Percentiles rank a stretch among this genome's conserved stretches.
phyloP scores from a whole-genome alignment of 768 basidiomycete species.

The Dendrothele bispora region DNA sequence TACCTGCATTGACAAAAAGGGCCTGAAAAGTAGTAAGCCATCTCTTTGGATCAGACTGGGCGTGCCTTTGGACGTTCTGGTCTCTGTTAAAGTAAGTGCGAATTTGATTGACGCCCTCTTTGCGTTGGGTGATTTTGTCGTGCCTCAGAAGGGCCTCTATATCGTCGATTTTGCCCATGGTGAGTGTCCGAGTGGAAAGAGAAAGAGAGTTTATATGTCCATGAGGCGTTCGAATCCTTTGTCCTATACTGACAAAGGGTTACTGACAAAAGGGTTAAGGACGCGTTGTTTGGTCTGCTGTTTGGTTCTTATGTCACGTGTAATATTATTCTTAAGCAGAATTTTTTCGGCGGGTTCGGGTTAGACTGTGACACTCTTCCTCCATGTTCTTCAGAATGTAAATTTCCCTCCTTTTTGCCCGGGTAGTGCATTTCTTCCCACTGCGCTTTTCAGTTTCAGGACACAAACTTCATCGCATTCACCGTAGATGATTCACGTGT shows the following conservation, averaged over 20 bases:
- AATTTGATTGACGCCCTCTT: slow-evolving; percentile 57
- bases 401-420: slow-evolving; percentile 7
- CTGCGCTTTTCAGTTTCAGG: neutral
- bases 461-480: neutral
- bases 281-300: slow-evolving; percentile 21
- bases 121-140: slow-evolving; percentile 69
- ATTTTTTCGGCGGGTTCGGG: too few relatives aligned
- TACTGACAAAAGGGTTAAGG: slow-evolving; percentile 11
- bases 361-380: neutral
- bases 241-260: neutral
- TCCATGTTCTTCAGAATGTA: neutral
- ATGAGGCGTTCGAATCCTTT: too few relatives aligned
- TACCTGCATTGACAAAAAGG: slow-evolving; percentile 63
- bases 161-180: slow-evolving; percentile 38
- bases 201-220: neutral
- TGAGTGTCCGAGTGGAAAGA: neutral
- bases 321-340: too few relatives aligned
- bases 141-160: slow-evolving; percentile 55
- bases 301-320: slow-evolving; percentile 22
- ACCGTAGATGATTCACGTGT: too few relatives aligned
- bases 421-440: slow-evolving; percentile 5
- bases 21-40: slow-evolving; percentile 76
- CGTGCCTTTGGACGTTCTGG: slow-evolving; percentile 40
- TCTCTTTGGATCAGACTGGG: slow-evolving; percentile 29
- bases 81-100: slow-evolving; percentile 44